Conservation (phyloP, 306 rosid genomes). For the Cicer arietinum region DNA sequence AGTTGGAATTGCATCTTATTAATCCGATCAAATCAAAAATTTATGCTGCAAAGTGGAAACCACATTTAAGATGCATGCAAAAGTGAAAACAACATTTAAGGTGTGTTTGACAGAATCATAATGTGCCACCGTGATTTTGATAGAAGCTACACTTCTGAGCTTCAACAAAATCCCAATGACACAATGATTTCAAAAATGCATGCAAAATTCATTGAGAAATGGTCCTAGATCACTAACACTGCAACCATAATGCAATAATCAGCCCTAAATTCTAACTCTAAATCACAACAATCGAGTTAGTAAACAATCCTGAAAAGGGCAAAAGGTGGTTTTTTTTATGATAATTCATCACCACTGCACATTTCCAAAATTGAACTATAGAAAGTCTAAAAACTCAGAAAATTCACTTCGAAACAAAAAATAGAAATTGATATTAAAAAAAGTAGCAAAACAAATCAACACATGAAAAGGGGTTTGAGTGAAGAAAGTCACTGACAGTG, state of each 20-base stretch:
- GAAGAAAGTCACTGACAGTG: slow-evolving; percentile 56
- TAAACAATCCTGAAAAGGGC: background rate
- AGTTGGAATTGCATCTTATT: slow-evolving; percentile 10
- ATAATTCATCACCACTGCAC: background rate
- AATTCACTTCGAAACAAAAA: background rate
- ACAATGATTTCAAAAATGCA: background rate
- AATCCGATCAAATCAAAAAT: slow-evolving; percentile 18
- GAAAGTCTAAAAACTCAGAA: background rate
- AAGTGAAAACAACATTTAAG: too few species aligned
- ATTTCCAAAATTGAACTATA: background rate
- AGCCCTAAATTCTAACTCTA: slow-evolving; percentile 4
- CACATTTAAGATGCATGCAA: slow-evolving; percentile 22
- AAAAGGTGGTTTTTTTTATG: background rate
- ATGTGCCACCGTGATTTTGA: too few species aligned
- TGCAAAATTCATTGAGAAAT: background rate
- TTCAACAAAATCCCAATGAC: too few species aligned
- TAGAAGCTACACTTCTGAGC: too few species aligned
- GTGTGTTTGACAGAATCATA: too few species aligned
- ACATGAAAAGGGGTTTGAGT: background rate
- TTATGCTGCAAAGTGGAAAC: slow-evolving; percentile 7
- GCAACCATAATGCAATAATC: slow-evolving; percentile 2
- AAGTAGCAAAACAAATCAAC: slow-evolving; percentile 7
- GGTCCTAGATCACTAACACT: background rate
- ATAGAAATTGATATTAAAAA: background rate
- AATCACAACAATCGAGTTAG: slow-evolving; percentile 11